A percentile compares a stretch with the other conserved stretches of the same genome.
Conservation (phyloP, 495 filamentous ascomycete species). For the Aspergillus nidulans region DNA sequence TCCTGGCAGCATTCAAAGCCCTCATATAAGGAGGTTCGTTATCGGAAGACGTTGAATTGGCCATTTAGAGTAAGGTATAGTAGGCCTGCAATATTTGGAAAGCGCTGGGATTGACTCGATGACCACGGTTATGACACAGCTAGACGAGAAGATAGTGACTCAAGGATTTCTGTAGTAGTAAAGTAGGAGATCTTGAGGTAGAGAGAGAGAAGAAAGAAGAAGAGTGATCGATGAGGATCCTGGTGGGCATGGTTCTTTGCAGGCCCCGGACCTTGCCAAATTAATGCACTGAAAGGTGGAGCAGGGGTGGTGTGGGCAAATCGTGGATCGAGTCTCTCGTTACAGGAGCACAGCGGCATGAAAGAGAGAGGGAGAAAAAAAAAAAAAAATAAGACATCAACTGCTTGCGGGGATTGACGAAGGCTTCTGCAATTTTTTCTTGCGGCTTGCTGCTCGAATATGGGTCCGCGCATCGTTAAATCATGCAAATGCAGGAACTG, state of each 20-base stretch:
- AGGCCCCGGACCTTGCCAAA: constrained; percentile 21
- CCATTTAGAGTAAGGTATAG: constrained; percentile 15
- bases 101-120: neutral
- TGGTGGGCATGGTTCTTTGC: constrained; percentile 15
- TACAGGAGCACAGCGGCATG: constrained; percentile 15
- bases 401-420: constrained; percentile 12
- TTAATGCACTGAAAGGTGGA: constrained; percentile 20
- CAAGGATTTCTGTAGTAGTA: neutral
- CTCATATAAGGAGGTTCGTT: constrained; percentile 25
- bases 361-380: neutral
- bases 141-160: neutral
- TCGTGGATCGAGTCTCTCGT: constrained; percentile 20
- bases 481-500: constrained; percentile 8
- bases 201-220: constrained; percentile 5
- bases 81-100: neutral
- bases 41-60: constrained; percentile 22
- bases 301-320: constrained; percentile 16
- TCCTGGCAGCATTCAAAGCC: constrained; percentile 65
- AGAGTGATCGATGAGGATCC: constrained; percentile 8
- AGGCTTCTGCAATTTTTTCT: constrained; percentile 3
- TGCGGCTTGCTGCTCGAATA: constrained; percentile 4
- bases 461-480: constrained; percentile 3
- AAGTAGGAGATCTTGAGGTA: neutral
- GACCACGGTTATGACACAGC: neutral
- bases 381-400: constrained; percentile 2